Percentiles rank a stretch among this genome's conserved stretches.
Conservation (phyloP, 1,284 basidiomycete species). For the Ceratobasidium theobromae region DNA sequence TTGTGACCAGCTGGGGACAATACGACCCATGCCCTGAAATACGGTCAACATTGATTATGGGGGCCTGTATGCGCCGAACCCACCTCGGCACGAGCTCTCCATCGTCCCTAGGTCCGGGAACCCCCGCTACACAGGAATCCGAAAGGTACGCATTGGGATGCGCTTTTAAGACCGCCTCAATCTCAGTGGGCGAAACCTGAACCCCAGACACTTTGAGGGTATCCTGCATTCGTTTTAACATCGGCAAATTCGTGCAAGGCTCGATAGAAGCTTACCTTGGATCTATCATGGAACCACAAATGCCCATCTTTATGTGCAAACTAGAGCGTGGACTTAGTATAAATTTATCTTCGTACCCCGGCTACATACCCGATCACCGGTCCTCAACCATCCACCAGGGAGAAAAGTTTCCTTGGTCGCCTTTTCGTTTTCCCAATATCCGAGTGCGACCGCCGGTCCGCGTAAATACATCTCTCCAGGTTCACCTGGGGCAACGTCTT, state of each 20-base stretch:
- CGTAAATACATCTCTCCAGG: conserved; percentile 65
- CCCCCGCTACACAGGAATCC: conserved; percentile 68
- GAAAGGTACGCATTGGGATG: conserved; percentile 60
- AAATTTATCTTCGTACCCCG: conserved; percentile 1
- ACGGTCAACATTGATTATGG: conserved; percentile 30
- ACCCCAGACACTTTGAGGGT: conserved; percentile 59
- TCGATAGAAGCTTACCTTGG: conserved; percentile 49
- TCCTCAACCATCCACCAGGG: conserved; percentile 64
- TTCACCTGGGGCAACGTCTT: conserved; percentile 47
- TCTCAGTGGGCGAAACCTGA: conserved; percentile 74
- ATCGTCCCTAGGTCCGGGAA: conserved; percentile 40
- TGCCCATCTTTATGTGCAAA: conserved; percentile 11
- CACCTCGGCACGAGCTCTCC: conserved; percentile 25
- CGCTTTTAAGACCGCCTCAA: conserved; percentile 60
- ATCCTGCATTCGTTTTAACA: neutral
- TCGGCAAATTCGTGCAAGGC: neutral
- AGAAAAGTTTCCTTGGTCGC: conserved; percentile 66
- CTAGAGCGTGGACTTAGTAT: neutral
- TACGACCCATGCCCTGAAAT: conserved; percentile 70
- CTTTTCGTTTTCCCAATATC: conserved; percentile 69
- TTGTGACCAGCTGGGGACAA: conserved; percentile 55
- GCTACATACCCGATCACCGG: conserved; percentile 66
- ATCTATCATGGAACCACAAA: conserved; percentile 59
- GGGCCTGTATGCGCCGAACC: neutral
- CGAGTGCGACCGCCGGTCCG: conserved; percentile 46